A percentile compares a stretch with the other conserved stretches of the same genome.
These are phyloP conservation scores for Ascochyta clinopodiicola DNA, from an alignment of 2,329 filamentous ascomycete genomes.

Conservation along the genomic window DNA sequence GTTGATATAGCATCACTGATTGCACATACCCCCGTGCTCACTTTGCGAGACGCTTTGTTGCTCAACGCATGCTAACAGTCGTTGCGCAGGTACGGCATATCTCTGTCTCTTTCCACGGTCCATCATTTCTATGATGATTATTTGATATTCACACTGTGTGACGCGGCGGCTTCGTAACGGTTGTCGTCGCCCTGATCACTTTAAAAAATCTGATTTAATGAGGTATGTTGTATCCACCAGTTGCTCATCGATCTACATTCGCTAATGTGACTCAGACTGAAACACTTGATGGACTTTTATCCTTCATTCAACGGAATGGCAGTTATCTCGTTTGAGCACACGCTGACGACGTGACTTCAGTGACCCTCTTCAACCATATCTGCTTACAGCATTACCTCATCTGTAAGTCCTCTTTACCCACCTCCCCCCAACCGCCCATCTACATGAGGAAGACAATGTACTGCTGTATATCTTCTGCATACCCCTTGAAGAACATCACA, in stretches of 20 bases:
- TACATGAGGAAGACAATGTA: conserved; percentile 65
- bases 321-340: conserved; percentile 17
- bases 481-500: conserved; percentile 63
- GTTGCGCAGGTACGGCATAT: conserved; percentile 41
- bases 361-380: neutral
- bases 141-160: conserved; percentile 74
- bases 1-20: conserved; percentile 75
- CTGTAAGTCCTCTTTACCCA: conserved; percentile 22
- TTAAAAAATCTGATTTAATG: conserved; percentile 77
- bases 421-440: conserved; percentile 11
- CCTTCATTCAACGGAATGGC: conserved; percentile 17
- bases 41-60: conserved; percentile 5
- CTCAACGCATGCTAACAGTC: conserved; percentile 22
- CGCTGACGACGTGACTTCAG: conserved; percentile 32
- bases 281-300: conserved; percentile 44
- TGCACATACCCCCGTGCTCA: conserved; percentile 25
- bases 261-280: conserved; percentile 46
- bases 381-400: neutral
- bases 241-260: neutral
- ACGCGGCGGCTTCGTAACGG: conserved; percentile 60
- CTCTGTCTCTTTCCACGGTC: conserved; percentile 47
- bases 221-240: conserved; percentile 52
- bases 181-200: conserved; percentile 62
- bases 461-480: conserved; percentile 72
- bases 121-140: conserved; percentile 66